Percentiles rank a stretch among this genome's conserved stretches.
Evolutionary conservation across 805 yeast genomes (phyloP).

Genomic region (Saccharomyces eubayanus): DNA sequence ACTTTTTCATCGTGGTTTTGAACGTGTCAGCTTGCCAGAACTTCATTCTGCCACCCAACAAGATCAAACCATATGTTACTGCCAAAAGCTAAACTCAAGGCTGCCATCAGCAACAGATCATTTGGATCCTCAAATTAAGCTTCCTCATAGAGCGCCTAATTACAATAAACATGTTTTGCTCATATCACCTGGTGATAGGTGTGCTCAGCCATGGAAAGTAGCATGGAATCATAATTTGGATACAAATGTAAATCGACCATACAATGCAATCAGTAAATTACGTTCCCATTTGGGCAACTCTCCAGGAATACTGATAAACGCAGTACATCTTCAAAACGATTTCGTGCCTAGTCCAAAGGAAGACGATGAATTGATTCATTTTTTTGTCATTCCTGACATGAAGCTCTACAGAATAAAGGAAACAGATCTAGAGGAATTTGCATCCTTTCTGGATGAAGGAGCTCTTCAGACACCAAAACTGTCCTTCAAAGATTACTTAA

Average conservation of each 20-base stretch:
- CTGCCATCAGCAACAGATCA: conserved; percentile 2
- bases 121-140: conserved; percentile 7
- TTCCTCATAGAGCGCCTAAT: conserved; percentile 15
- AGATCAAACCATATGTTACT: conserved; percentile 8
- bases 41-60: neutral
- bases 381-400: conserved; percentile 19
- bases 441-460: conserved; percentile 15
- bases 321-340: conserved; percentile 10
- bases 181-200: conserved; percentile 12
- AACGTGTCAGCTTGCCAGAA: neutral
- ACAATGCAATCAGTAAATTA: conserved; percentile 11
- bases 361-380: neutral
- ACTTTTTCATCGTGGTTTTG: neutral
- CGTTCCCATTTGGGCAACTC: conserved; percentile 11
- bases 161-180: conserved; percentile 22
- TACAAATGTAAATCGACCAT: conserved; percentile 17
- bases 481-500: conserved; percentile 1
- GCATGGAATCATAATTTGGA: conserved; percentile 23
- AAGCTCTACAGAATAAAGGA: conserved; percentile 12
- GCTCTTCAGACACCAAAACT: neutral
- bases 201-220: conserved; percentile 10
- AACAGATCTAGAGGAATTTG: conserved; percentile 11
- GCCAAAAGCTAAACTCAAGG: conserved; percentile 8
- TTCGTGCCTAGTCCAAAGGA: conserved; percentile 2
- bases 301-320: conserved; percentile 14